Conservation (phyloP, 2,329 filamentous ascomycete genomes). For the Penicillium decumbens region DNA sequence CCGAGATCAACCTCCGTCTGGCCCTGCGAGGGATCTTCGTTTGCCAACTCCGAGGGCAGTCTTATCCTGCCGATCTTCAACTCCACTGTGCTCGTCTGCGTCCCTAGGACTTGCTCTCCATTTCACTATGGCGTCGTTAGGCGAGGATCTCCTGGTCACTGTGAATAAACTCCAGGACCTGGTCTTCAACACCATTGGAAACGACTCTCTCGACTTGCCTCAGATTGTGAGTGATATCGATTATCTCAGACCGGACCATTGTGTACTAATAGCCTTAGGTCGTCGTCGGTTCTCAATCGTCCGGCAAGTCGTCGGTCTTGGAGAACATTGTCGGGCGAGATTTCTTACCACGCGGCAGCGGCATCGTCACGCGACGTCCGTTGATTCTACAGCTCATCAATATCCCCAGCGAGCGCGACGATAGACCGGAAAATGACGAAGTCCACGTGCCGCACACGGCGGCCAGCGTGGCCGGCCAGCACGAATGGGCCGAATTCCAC, state of each 20-base stretch:
- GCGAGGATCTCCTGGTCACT: constrained; percentile 88
- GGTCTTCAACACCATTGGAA: constrained; percentile 99
- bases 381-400: constrained; percentile 98
- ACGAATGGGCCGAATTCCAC: constrained; percentile 92
- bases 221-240: constrained; percentile 72
- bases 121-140: constrained; percentile 77
- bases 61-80: constrained; percentile 5
- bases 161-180: constrained; percentile 98
- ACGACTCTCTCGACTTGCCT: constrained; percentile 92
- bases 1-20: constrained; percentile 11
- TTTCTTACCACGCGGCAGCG: constrained; percentile 91
- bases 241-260: neutral
- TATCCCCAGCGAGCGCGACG: constrained; percentile 68
- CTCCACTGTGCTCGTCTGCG: neutral
- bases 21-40: constrained; percentile 16
- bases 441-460: constrained; percentile 69
- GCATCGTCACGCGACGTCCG: constrained; percentile 90
- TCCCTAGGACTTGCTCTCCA: neutral
- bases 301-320: constrained; percentile 95
- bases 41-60: constrained; percentile 10
- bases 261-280: constrained; percentile 56
- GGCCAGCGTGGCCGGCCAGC: constrained; percentile 62
- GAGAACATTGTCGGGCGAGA: constrained; percentile 98
- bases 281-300: constrained; percentile 96
- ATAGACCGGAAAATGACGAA: constrained; percentile 63